Evolutionary conservation across 2,329 filamentous ascomycete genomes (phyloP).

Genomic region (Bipolaris bicolor): DNA sequence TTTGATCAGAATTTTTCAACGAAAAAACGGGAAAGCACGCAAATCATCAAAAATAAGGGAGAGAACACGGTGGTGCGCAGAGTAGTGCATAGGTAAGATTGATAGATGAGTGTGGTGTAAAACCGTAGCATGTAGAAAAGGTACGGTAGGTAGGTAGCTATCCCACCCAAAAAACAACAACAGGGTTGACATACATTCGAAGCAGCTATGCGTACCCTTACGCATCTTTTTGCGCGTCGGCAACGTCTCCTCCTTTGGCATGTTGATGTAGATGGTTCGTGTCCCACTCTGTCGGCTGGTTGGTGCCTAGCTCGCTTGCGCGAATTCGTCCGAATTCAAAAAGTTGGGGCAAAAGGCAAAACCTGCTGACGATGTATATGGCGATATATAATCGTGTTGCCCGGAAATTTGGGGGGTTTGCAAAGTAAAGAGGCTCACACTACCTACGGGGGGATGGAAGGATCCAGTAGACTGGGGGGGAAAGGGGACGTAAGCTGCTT

Average conservation of each 20-base stretch:
- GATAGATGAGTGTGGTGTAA: slow-evolving; percentile 6
- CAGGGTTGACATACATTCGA: slow-evolving; percentile 49
- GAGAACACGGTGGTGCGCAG: slow-evolving; percentile 4
- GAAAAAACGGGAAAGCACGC: not conserved
- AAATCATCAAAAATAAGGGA: not conserved
- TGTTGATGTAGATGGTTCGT: slow-evolving; percentile 23
- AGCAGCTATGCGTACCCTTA: slow-evolving; percentile 54
- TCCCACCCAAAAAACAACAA: slow-evolving; percentile 3
- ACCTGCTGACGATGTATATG: slow-evolving; percentile 5
- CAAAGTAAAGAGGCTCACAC: not conserved
- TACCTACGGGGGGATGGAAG: slow-evolving; percentile 1
- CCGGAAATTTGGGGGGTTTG: not conserved
- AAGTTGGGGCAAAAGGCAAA: slow-evolving; percentile 13
- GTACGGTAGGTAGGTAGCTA: not conserved
- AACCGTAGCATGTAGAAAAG: slow-evolving; percentile 5
- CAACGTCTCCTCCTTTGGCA: slow-evolving; percentile 47
- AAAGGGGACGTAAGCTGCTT: slow-evolving; percentile 12
- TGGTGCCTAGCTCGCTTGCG: slow-evolving; percentile 13
- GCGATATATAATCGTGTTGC: slow-evolving; percentile 12
- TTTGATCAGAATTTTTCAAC: slow-evolving; percentile 28
- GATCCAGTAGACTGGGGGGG: not conserved
- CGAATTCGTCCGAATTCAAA: slow-evolving; percentile 28
- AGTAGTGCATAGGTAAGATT: slow-evolving; percentile 7
- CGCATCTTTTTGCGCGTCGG: slow-evolving; percentile 51
- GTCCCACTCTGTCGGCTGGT: slow-evolving; percentile 11